Conservation (phyloP, 257 asterid genomes). For the Penstemon newberryi region DNA sequence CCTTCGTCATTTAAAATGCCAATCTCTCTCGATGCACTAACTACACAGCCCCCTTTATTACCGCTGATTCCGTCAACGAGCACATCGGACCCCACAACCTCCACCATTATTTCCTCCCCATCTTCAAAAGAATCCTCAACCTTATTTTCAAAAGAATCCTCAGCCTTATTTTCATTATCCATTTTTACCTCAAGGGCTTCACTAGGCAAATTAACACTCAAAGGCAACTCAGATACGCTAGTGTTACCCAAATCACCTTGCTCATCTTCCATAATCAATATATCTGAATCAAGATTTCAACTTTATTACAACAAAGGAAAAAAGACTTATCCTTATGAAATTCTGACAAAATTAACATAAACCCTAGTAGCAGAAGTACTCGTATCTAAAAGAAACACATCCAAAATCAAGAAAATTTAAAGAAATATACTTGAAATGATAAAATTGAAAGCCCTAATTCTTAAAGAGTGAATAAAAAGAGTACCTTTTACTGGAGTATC, state of each 20-base stretch:
- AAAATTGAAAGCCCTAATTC: constrained; percentile 15
- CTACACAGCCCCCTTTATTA: constrained; percentile 30
- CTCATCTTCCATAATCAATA: constrained; percentile 53
- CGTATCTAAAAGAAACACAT: constrained; percentile 27
- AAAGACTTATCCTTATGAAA: constrained; percentile 26
- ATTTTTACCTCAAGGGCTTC: constrained; percentile 35
- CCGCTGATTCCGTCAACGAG: constrained; percentile 72
- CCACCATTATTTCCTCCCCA: constrained; percentile 76
- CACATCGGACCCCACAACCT: constrained; percentile 81
- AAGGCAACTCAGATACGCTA: constrained; percentile 39
- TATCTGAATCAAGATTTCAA: constrained; percentile 43
- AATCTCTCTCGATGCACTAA: constrained; percentile 26
- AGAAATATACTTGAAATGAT: background rate
- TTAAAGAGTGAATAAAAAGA: constrained; percentile 12
- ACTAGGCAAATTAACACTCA: constrained; percentile 34
- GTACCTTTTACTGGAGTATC: constrained; percentile 43
- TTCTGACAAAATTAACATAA: constrained; percentile 22
- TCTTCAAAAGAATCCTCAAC: constrained; percentile 47
- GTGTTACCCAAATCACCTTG: constrained; percentile 51
- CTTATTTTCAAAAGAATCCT: constrained; percentile 36
- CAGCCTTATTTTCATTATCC: constrained; percentile 41
- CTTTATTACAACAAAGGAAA: constrained; percentile 25
- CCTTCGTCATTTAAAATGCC: constrained; percentile 38
- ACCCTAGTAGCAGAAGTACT: constrained; percentile 42
- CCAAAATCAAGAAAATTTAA: constrained; percentile 27